Base-by-base conservation (phyloP, 2,329 filamentous ascomycete genomes). In the Hypoxylon sp. region DNA sequence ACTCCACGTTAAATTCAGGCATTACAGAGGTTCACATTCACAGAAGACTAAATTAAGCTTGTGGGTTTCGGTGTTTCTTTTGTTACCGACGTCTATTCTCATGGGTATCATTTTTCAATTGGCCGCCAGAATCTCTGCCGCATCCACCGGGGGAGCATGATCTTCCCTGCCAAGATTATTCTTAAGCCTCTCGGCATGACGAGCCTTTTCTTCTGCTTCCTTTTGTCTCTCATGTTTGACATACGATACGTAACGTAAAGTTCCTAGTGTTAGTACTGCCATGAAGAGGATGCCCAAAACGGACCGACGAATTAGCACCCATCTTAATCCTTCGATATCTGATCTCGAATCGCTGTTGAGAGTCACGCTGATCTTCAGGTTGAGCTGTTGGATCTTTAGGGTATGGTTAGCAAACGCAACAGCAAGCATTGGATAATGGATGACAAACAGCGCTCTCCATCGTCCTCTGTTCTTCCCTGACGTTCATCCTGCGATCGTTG, bases 401-500 rank as follows among this genome's bases (percentile, higher is more conserved):
- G 46, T 3, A 59, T 1, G 5, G 27, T 64, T 56, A 60, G 59
- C 30, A 53, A 14, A 30, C 30, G 34, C 3, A 29, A 27, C 25
- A 51, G 23, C 11, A 34, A 43, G 43, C 3, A 46, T 14, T 45
- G 19, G 37, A 16, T n/a, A 30, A 21, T 11, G 39, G 41, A 21
- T 9, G 4, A 82, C 86, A 59, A 81, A 93, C 90, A 73, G 90
- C 90, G 53, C 91, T 92, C 76, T 98, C 95, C 75, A 92, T 91
- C 5, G 85, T 85, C 75, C 94, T 90, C 79, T 97, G 94, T 78
- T 97, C 92, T 78, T 95, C 92, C 58, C 94, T 84, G 1, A 97
- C 94, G 1, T 89, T 88, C 92, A 98, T 97, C 77, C 95, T 96
- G 45, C 96, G 88, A 77, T 99, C 95, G 75, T 98, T 95, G 77